Evolutionary conservation across 2,329 filamentous ascomycete genomes (phyloP), one percentile per base, ranked within the genome.

Genomic region (Nothophoma quercina): DNA sequence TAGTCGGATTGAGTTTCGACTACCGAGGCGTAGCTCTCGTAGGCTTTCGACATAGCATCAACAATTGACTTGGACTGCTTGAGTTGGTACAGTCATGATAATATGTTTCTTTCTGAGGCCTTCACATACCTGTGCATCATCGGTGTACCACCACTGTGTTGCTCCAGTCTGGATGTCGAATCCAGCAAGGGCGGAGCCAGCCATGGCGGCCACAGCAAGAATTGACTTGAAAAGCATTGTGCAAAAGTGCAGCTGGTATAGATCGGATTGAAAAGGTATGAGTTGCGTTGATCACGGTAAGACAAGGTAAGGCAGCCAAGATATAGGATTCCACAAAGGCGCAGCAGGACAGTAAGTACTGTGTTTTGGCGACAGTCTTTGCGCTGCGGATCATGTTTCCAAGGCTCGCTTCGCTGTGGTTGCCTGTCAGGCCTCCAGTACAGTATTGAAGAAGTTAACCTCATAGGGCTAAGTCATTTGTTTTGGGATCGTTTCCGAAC

Each of bases 381-480:
- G 32, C 36, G 30, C 32, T 32, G 41, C 50, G 16, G 38, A 25
- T 23, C 21, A 13, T 43, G 43, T 36, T 33, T 36, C 23, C 15
- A 33, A 42, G 42, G 25, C 38, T 38, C 36, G 50, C 38, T 53
- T 38, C 15, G 50, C 32, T 38, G 9, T 38, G 32, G 50, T 42
- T 47, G 43, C 50, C 50, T 53, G 42, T 47, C 43, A 53, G 50
- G 50, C 50, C 50, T 47, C 43, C 50, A 33, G 43, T 47, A 53
- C 30, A 43, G 38, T 53, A 53, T 53, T 47, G 50, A 43, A 28
- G 5, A n/a, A n/a, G 4, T 30, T 53, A 47, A 47, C 50, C 16
- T 10, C 21, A 16, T n/a, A 7, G 15, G 26, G 50, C 43, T 34
- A 53, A 30, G 2, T 28, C 21, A 9, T 6, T 28, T 18, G 38